phyloP scores from a whole-genome alignment of 768 basidiomycete species.

The Trametes elegans region DNA sequence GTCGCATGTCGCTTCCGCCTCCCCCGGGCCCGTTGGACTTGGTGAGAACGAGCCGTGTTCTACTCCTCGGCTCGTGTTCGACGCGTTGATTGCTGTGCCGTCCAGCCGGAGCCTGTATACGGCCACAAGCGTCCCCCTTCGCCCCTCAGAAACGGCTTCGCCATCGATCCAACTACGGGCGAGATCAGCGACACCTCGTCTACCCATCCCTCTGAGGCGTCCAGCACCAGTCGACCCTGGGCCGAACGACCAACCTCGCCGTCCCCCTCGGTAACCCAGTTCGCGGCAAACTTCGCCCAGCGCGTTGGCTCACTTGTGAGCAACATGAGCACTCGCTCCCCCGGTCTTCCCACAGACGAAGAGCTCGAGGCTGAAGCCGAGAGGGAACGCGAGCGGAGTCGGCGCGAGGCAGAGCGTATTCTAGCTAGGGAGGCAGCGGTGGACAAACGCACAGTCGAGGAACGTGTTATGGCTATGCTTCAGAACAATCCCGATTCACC shows the following conservation, averaged over 20 bases:
- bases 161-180: slow-evolving; percentile 56
- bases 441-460: slow-evolving; percentile 60
- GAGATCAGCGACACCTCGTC: slow-evolving; percentile 33
- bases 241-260: slow-evolving; percentile 57
- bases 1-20: slow-evolving; percentile 40
- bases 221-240: slow-evolving; percentile 41
- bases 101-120: slow-evolving; percentile 45
- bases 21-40: slow-evolving; percentile 39
- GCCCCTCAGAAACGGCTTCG: slow-evolving; percentile 64
- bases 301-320: slow-evolving; percentile 68
- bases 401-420: slow-evolving; percentile 78
- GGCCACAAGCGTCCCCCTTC: slow-evolving; percentile 59
- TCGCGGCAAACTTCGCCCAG: slow-evolving; percentile 74
- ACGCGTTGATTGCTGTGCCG: slow-evolving; percentile 11
- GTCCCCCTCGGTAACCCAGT: slow-evolving; percentile 66
- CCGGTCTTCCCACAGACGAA: slow-evolving; percentile 59
- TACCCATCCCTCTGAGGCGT: slow-evolving; percentile 33
- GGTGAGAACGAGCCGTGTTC: slow-evolving; percentile 28
- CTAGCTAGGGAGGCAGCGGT: slow-evolving; percentile 68
- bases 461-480: slow-evolving; percentile 76
- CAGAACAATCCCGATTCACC: slow-evolving; percentile 39
- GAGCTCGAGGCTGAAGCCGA: slow-evolving; percentile 82
- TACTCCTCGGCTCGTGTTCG: neutral
- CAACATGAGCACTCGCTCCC: slow-evolving; percentile 36
- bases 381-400: slow-evolving; percentile 69